phyloP scores from a whole-genome alignment of 2,329 filamentous ascomycete genomes.

The Madurella mycetomatis region DNA sequence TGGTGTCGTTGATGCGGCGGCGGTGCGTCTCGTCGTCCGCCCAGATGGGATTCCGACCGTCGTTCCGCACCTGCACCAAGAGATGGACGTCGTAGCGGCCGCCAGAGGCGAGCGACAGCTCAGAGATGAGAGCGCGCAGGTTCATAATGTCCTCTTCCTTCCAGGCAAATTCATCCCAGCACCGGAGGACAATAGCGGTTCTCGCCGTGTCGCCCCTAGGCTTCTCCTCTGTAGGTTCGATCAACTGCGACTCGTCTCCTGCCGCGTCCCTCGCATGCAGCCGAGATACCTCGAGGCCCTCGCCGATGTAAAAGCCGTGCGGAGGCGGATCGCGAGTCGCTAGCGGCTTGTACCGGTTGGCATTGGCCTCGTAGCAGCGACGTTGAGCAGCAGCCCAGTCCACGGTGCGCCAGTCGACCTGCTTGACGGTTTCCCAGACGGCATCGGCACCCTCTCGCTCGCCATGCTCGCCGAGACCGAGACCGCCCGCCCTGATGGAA shows the following conservation, averaged over 20 bases:
- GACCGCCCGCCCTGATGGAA: constrained; percentile 69
- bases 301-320: constrained; percentile 49
- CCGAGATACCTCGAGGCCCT: constrained; percentile 28
- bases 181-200: constrained; percentile 75
- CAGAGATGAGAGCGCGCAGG: constrained; percentile 76
- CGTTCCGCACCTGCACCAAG: constrained; percentile 76
- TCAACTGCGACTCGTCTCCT: constrained; percentile 16
- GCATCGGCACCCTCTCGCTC: constrained; percentile 75
- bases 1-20: constrained; percentile 60
- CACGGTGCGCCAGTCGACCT: constrained; percentile 72
- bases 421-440: constrained; percentile 67
- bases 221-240: constrained; percentile 21
- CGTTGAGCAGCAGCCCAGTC: constrained; percentile 77
- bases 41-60: constrained; percentile 71
- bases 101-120: constrained; percentile 74
- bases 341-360: constrained; percentile 59
- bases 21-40: constrained; percentile 66
- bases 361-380: constrained; percentile 68
- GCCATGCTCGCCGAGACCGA: constrained; percentile 79
- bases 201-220: constrained; percentile 44
- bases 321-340: constrained; percentile 37
- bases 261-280: constrained; percentile 27
- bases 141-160: constrained; percentile 76
- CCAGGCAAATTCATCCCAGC: constrained; percentile 78
- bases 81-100: constrained; percentile 85